A percentile compares a stretch with the other conserved stretches of the same genome.
Evolutionary conservation across 2,329 filamentous ascomycete species (phyloP).

Genomic region (Nectriaceae sp.): DNA sequence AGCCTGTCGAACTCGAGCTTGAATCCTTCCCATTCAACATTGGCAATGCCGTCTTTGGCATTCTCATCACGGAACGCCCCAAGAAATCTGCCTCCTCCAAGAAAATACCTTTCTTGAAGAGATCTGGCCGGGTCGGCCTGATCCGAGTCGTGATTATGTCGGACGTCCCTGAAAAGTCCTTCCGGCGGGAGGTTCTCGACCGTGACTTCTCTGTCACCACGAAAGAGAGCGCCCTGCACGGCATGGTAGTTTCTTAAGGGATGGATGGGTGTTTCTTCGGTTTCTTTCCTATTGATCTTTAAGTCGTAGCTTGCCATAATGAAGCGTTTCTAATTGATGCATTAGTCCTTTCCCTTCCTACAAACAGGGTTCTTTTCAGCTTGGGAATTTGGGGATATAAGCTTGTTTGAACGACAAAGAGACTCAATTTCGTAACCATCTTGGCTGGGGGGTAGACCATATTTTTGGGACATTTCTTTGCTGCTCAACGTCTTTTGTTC

Average conservation of each 20-base stretch:
- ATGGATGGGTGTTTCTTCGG: background rate
- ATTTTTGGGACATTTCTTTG: background rate
- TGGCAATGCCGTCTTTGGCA: background rate
- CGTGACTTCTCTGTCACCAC: conserved; percentile 17
- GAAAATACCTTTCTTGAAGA: background rate
- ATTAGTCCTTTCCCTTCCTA: background rate
- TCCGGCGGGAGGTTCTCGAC: conserved; percentile 4
- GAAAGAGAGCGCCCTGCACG: conserved; percentile 20
- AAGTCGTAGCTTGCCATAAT: conserved; percentile 8
- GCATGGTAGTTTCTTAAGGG: conserved; percentile 10
- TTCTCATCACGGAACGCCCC: background rate
- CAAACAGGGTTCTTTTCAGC: background rate
- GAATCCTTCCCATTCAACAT: conserved; percentile 20
- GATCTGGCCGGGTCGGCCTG: background rate
- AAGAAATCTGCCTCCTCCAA: background rate
- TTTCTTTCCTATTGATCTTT: background rate
- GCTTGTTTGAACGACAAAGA: background rate
- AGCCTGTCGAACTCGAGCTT: conserved; percentile 26
- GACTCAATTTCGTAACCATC: background rate
- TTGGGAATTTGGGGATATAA: background rate
- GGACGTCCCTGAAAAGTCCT: background rate
- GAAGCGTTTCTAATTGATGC: background rate
- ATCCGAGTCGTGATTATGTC: background rate
- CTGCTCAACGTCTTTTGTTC: conserved; percentile 2
- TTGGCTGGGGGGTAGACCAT: background rate